Base-by-base conservation (phyloP, 148 eudicot genomes). In the Silene latifolia region DNA sequence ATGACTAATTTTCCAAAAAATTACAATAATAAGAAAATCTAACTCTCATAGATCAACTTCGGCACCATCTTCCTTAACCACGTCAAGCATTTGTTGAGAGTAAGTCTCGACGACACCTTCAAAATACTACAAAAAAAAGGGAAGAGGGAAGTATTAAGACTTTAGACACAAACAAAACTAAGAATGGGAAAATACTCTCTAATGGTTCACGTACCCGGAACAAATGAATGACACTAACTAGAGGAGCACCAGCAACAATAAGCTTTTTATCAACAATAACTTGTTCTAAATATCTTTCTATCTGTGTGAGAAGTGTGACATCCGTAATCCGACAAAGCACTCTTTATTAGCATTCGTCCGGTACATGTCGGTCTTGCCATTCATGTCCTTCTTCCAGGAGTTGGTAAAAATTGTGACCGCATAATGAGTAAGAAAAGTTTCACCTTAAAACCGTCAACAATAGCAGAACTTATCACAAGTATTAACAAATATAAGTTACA, bases 341-440 rank as follows among this genome's bases (percentile, higher is more conserved):
- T 60, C 98, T 97, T 65, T n/a, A n/a, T 91, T 91, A 61, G 97
- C 93, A 90, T 94, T 91, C 74, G 98, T 97, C 63, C 97, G 85
- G 76, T 94, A 94, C 96, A 94, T 90, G 79, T 91, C 98, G 69
- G 96, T 94, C 82, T 88, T 90, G 87, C 98, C 90, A 82, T 90
- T 94, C 98, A 94, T 94, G 84, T 94, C 98, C 86, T 94, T 94
- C 97, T 91, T 91, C 20, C 91, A 85, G 25, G 96, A 94, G 83
- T 96, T 91, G 11, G 97, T 94, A 73, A 94, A 97, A 79, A 90
- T 91, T 63, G 88, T 91, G 81, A 94, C 97, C 98, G 21, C 23
- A 46, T 46, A 21, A 77, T 73, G 71, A 19, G 27, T 7, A 64
- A 20, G 56, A 19, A 62, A 56, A 23, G 20, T 58, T 69, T 81